Evolutionary conservation across 108 stramenopile species (phyloP), one percentile per base, ranked within the genome.

Genomic region (Aurantiochytrium sp.): DNA sequence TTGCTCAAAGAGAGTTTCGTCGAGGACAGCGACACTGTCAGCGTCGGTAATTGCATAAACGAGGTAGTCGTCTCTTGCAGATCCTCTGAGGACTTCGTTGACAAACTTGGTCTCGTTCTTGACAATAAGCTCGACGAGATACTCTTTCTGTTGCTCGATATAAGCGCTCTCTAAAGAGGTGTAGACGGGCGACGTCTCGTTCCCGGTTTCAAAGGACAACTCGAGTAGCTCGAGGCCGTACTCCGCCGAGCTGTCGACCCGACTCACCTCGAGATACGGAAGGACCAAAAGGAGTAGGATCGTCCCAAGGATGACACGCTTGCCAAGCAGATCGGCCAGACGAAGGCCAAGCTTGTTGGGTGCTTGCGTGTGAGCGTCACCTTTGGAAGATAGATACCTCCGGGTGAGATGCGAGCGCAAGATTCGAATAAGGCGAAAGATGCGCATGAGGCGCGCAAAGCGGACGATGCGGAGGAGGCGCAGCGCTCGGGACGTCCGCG

Each of bases 261-360:
- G n/a, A 12, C 49, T 43, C 49, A 83, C 76, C 23, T 83, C 76
- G 0, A 83, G 51, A 45, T 83, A 83, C 8, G 76, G 76, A 43
- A 83, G 19, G 6, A 83, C 76, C 6, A 83, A 23, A 10, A 83
- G 18, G 25, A 83, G n/a, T 4, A 83, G 49, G 28, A 83, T 47
- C 51, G 76, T 53, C 25, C 76, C 76, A 1, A 83, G n/a, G 51
- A 83, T 83, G 12, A 83, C 76, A 16, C 76, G 45, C 51, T 83
- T 83, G 76, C 76, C 76, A 12, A 83, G 76, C n/a, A 83, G 76
- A 83, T 83, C 76, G 19, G 76, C 76, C 18, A 83, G 51, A 6
- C 51, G 19, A 53, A 83, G n/a, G 8, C 76, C 76, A 4, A 83
- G 76, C 51, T 35, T 83, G 51, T 83, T 83, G 12, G 76, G 76